Evolutionary conservation across 192 early-diverging fungal species (phyloP).

Genomic region (Entomortierella chlamydospora): DNA sequence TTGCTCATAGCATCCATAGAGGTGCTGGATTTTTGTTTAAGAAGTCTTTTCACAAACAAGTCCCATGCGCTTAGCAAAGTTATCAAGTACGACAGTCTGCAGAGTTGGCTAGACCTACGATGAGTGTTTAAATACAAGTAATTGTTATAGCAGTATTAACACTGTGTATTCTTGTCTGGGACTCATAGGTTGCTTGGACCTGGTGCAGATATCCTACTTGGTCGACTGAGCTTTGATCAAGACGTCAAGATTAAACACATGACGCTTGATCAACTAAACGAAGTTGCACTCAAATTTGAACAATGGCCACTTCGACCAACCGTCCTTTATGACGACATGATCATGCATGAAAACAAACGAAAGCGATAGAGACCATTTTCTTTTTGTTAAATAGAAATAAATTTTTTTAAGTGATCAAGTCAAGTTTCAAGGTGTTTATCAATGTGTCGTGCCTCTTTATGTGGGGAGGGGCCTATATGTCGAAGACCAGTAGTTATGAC

Average conservation of each 20-base stretch:
- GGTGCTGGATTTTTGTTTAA: constrained; percentile 33
- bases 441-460: no score
- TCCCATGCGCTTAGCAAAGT: constrained; percentile 32
- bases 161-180: no score
- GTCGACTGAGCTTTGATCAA: constrained; percentile 58
- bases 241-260: constrained; percentile 55
- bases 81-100: constrained; percentile 26
- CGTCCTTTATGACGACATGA: constrained; percentile 61
- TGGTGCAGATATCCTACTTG: constrained; percentile 63
- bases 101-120: not conserved
- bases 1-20: constrained; percentile 25
- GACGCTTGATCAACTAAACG: constrained; percentile 58
- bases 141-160: no score
- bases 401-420: no score
- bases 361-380: constrained; percentile 39
- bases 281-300: constrained; percentile 63
- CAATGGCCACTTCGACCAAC: constrained; percentile 65
- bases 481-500: constrained; percentile 7
- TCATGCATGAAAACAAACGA: constrained; percentile 30
- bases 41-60: constrained; percentile 49
- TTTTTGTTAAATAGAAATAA: no score
- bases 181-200: constrained; percentile 58
- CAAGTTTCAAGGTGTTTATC: no score
- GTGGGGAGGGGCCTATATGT: no score
- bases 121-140: no score